A percentile compares a stretch with the other conserved stretches of the same genome.
Evolutionary conservation across 257 asterid genomes (phyloP).

Genomic region (Forsythia viridissima): DNA sequence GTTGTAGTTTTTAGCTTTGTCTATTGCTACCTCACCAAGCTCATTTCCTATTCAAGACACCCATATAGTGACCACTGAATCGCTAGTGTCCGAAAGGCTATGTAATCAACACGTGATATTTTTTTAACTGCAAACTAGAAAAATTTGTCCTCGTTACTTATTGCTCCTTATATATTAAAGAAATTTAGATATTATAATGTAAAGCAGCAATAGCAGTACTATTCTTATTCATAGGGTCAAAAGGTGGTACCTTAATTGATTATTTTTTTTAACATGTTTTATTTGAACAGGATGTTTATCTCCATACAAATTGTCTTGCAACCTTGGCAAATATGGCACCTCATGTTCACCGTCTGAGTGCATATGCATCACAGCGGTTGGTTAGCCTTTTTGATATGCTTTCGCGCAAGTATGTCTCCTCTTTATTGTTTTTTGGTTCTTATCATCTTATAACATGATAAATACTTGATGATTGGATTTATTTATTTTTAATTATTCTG

Average conservation of each 20-base stretch:
- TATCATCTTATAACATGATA: constrained; percentile 8
- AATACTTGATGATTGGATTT: neutral
- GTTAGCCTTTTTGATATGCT: constrained; percentile 98
- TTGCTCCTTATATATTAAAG: neutral
- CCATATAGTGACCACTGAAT: neutral
- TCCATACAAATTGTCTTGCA: constrained; percentile 91
- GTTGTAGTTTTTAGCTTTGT: neutral
- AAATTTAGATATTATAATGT: neutral
- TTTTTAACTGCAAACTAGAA: neutral
- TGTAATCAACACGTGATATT: neutral
- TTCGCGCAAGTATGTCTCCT: constrained; percentile 84
- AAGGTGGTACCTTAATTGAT: neutral
- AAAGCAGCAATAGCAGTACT: neutral
- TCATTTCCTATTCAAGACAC: neutral
- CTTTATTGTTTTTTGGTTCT: constrained; percentile 8
- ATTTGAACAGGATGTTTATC: constrained; percentile 81
- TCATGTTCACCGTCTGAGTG: constrained; percentile 79
- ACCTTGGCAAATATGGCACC: constrained; percentile 96
- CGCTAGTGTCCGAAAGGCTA: neutral
- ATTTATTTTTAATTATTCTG: neutral
- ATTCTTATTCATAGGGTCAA: neutral
- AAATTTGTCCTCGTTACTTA: neutral
- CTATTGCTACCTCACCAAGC: neutral
- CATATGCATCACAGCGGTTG: constrained; percentile 91
- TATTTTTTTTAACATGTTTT: constrained; percentile 24